A percentile compares a stretch with the other conserved stretches of the same genome.
phyloP scores from a whole-genome alignment of 2,329 filamentous ascomycete species.

The Stagonosporopsis cucurbitacearum region DNA sequence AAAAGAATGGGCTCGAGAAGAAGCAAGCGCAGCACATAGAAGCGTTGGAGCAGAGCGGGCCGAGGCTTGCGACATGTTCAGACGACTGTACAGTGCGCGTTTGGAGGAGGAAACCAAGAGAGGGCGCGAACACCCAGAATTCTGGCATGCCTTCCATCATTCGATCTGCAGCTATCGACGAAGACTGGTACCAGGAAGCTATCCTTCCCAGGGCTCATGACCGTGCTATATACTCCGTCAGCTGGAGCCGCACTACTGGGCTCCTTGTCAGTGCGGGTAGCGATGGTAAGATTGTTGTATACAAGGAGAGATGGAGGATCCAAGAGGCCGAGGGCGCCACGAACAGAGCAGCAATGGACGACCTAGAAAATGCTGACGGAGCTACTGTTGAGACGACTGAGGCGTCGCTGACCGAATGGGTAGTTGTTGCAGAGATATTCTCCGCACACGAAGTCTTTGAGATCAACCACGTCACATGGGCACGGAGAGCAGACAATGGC shows the following conservation, averaged over 20 bases:
- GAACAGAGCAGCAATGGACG: conserved; percentile 25
- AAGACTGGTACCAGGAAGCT: conserved; percentile 82
- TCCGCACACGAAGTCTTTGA: conserved; percentile 91
- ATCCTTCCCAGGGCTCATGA: conserved; percentile 78
- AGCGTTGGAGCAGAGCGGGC: conserved; percentile 51
- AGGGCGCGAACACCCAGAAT: conserved; percentile 57
- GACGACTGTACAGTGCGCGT: conserved; percentile 81
- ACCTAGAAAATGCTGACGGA: conserved; percentile 25
- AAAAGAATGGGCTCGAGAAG: conserved; percentile 36
- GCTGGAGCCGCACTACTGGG: conserved; percentile 81
- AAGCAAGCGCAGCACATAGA: conserved; percentile 47
- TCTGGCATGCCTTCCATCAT: conserved; percentile 85
- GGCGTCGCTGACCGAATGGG: conserved; percentile 66
- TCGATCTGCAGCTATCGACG: conserved; percentile 71
- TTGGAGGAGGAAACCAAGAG: conserved; percentile 72
- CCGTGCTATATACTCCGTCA: conserved; percentile 80
- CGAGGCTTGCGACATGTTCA: conserved; percentile 79
- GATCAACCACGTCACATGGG: conserved; percentile 92
- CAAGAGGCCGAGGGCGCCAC: conserved; percentile 33
- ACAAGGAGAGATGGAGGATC: conserved; percentile 27
- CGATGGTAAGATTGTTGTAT: conserved; percentile 58
- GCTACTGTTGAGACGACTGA: conserved; percentile 24
- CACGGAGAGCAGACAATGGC: conserved; percentile 73
- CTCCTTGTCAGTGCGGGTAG: conserved; percentile 87
- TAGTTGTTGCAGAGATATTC: conserved; percentile 69